Evolutionary conservation across 345 rosid genomes (phyloP).

Genomic region (Eucalyptus pumila): DNA sequence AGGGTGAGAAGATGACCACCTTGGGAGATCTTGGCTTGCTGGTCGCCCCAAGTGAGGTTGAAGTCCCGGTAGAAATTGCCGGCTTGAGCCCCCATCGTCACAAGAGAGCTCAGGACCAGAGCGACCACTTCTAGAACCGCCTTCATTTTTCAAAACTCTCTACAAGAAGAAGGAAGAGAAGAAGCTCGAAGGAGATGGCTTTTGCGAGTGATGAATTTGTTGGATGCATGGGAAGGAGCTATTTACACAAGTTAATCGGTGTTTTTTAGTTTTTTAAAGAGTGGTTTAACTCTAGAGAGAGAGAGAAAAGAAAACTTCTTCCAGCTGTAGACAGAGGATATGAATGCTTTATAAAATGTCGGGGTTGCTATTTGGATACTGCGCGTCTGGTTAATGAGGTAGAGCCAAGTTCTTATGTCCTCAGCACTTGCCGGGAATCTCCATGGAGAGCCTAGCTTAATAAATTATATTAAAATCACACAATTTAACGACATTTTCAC

Average conservation of each 20-base stretch:
- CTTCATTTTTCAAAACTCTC: neutral
- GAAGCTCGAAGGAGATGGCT: neutral
- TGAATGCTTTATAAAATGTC: neutral
- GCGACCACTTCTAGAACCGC: neutral
- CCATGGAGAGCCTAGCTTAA: neutral
- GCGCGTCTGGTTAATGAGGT: neutral
- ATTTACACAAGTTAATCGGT: neutral
- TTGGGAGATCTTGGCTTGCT: conserved; percentile 33
- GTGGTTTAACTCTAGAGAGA: neutral
- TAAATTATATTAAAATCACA: neutral
- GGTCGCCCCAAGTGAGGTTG: conserved; percentile 46
- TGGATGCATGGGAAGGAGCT: neutral
- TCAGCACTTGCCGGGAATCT: neutral
- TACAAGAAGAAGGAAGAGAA: neutral
- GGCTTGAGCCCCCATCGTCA: neutral
- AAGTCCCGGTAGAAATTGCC: conserved; percentile 21
- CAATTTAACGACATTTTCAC: neutral
- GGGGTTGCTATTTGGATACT: neutral
- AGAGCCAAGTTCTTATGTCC: neutral
- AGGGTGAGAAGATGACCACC: conserved; percentile 46
- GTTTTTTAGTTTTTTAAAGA: neutral
- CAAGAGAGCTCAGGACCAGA: neutral
- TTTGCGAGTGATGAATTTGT: neutral
- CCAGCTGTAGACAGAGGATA: neutral
- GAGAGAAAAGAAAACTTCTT: neutral